These are phyloP conservation scores for Xylaria sp. DNA, from an alignment of 2,329 filamentous ascomycete species.

Conservation along the genomic window DNA sequence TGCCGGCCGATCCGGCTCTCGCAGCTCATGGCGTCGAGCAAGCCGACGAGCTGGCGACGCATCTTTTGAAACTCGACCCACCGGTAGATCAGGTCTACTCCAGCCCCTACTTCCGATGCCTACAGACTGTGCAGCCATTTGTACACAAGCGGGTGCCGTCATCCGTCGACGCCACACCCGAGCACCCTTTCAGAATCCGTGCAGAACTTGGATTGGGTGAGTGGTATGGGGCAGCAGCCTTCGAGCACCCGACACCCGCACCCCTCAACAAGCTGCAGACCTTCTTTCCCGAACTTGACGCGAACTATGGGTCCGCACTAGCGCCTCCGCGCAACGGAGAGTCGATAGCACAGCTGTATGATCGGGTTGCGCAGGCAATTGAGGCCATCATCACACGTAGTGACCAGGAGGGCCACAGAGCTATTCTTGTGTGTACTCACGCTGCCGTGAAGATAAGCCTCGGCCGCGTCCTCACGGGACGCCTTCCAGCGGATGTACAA, in stretches of 20 bases:
- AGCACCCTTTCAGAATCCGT: constrained; percentile 46
- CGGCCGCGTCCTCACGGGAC: constrained; percentile 78
- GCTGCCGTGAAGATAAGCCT: constrained; percentile 87
- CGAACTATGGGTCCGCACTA: constrained; percentile 63
- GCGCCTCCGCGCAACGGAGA: constrained; percentile 76
- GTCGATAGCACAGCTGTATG: constrained; percentile 76
- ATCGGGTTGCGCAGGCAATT: constrained; percentile 73
- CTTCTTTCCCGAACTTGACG: constrained; percentile 68
- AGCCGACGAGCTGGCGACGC: constrained; percentile 72
- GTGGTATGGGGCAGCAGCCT: constrained; percentile 88
- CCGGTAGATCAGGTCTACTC: constrained; percentile 78
- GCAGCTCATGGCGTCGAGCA: constrained; percentile 86
- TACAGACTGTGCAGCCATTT: constrained; percentile 80
- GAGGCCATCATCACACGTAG: constrained; percentile 71
- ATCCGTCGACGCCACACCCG: constrained; percentile 20
- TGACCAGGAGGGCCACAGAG: constrained; percentile 69
- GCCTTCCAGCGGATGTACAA: constrained; percentile 70
- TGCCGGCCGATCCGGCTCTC: constrained; percentile 84
- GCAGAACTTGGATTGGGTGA: constrained; percentile 70
- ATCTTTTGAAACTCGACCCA: constrained; percentile 65
- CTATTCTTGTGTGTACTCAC: constrained; percentile 83
- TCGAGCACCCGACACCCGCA: constrained; percentile 82
- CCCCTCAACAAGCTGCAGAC: constrained; percentile 60
- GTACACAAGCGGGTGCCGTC: constrained; percentile 40
- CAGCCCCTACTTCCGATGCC: constrained; percentile 83